A percentile compares a stretch with the other conserved stretches of the same genome.
phyloP scores from a whole-genome alignment of 371 early-diverging fungal species.

The Synchytrium microbalum region DNA sequence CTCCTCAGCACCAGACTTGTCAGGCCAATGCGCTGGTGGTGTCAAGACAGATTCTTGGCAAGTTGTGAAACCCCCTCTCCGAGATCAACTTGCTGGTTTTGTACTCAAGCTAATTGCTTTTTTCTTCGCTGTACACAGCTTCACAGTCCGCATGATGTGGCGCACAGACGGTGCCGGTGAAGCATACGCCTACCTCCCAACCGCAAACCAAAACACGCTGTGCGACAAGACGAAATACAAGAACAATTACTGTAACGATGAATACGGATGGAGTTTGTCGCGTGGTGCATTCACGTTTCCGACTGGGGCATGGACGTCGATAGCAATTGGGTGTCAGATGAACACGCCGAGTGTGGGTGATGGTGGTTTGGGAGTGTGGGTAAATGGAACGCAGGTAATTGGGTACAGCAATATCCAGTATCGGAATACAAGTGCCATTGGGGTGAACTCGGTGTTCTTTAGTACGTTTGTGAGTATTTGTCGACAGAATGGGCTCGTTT shows the following conservation, averaged over 20 bases:
- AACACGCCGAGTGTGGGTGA: background rate
- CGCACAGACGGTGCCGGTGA: conserved; percentile 50
- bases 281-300: conserved; percentile 48
- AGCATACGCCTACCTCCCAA: conserved; percentile 55
- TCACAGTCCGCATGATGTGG: conserved; percentile 27
- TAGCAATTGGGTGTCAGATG: conserved; percentile 12
- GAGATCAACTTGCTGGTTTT: no score
- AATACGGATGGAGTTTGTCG: conserved; percentile 55
- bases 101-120: no score
- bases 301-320: conserved; percentile 47
- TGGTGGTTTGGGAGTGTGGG: background rate
- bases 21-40: background rate
- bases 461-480: background rate
- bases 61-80: no score
- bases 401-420: background rate
- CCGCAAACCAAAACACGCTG: conserved; percentile 41
- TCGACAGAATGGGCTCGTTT: background rate
- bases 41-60: background rate
- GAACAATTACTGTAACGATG: conserved; percentile 39
- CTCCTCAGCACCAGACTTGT: background rate
- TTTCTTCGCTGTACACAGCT: no score
- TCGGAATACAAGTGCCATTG: background rate
- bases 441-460: background rate
- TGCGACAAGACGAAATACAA: conserved; percentile 24
- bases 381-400: background rate